These are phyloP conservation scores for Crithidia thermophila DNA, from an alignment of 208 protist genomes.

Conservation along the genomic window DNA sequence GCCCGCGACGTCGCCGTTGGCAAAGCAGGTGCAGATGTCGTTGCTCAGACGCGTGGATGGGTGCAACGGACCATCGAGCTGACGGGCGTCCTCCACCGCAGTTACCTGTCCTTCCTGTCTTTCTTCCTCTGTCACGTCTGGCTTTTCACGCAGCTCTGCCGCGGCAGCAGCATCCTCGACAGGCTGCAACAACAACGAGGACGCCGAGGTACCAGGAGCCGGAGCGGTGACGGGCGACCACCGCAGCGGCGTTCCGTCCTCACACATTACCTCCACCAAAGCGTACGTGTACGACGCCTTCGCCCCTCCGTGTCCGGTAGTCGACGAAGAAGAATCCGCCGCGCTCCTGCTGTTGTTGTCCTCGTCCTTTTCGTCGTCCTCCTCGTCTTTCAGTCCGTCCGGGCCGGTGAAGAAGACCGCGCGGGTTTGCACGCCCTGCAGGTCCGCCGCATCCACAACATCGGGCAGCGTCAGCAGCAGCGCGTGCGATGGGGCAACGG, in stretches of 20 bases:
- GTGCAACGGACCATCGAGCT: neutral
- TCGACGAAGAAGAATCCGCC: no score
- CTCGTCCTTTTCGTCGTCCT: constrained; percentile 7
- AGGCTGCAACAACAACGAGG: no score
- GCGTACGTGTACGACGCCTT: constrained; percentile 16
- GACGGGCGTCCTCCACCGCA: constrained; percentile 5
- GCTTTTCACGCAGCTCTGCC: no score
- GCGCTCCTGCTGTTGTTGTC: no score
- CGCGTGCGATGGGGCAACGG: constrained; percentile 9
- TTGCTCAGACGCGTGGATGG: constrained; percentile 52
- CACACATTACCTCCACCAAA: neutral
- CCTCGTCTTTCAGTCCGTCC: constrained; percentile 9
- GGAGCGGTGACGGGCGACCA: constrained; percentile 16
- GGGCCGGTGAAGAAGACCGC: constrained; percentile 65
- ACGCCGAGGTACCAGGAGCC: constrained; percentile 23
- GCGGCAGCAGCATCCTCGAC: no score
- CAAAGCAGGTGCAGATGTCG: constrained; percentile 65
- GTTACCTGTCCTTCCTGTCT: neutral
- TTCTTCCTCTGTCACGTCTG: no score
- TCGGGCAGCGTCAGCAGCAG: constrained; percentile 81
- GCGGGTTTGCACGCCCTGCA: constrained; percentile 73
- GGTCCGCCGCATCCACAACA: constrained; percentile 57
- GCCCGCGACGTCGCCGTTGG: constrained; percentile 57
- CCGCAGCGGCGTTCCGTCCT: constrained; percentile 15
- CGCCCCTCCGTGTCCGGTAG: no score